A percentile compares a stretch with the other conserved stretches of the same genome.
These are phyloP conservation scores for Adansonia rubrostipa DNA, from an alignment of 441 rosid species.

Conservation along the genomic window DNA sequence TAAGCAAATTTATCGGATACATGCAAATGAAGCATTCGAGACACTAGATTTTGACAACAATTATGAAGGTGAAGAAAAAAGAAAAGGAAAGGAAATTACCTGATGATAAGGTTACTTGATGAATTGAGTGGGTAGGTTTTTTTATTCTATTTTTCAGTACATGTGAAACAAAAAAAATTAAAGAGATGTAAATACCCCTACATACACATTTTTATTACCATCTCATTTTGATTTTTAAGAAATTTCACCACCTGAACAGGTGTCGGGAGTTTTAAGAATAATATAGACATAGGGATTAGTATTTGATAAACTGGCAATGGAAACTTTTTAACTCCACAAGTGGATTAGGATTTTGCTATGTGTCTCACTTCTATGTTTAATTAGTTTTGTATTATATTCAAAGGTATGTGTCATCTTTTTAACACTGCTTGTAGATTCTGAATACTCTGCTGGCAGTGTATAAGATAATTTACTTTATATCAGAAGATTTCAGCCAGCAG, in stretches of 20 bases:
- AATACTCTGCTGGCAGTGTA: too few species aligned
- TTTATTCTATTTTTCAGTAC: background rate
- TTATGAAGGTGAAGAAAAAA: background rate
- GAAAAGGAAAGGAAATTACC: background rate
- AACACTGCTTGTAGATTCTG: too few species aligned
- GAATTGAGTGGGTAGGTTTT: background rate
- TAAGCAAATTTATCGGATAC: background rate
- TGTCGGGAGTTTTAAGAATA: too few species aligned
- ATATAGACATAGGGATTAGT: too few species aligned
- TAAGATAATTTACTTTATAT: background rate
- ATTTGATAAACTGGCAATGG: too few species aligned
- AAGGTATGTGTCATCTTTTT: too few species aligned
- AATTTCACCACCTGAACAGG: too few species aligned
- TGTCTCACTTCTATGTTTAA: too few species aligned
- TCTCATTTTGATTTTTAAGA: too few species aligned
- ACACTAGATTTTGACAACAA: background rate
- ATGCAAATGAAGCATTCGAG: background rate
- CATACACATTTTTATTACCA: background rate
- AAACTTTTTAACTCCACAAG: too few species aligned
- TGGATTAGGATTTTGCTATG: too few species aligned
- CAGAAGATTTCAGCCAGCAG: constrained; percentile 10
- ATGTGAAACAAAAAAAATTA: background rate
- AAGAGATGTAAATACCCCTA: background rate
- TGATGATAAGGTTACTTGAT: background rate
- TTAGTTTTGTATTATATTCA: too few species aligned